phyloP scores from a whole-genome alignment of 2,329 filamentous ascomycete genomes.

The Cladorrhinum sp. region DNA sequence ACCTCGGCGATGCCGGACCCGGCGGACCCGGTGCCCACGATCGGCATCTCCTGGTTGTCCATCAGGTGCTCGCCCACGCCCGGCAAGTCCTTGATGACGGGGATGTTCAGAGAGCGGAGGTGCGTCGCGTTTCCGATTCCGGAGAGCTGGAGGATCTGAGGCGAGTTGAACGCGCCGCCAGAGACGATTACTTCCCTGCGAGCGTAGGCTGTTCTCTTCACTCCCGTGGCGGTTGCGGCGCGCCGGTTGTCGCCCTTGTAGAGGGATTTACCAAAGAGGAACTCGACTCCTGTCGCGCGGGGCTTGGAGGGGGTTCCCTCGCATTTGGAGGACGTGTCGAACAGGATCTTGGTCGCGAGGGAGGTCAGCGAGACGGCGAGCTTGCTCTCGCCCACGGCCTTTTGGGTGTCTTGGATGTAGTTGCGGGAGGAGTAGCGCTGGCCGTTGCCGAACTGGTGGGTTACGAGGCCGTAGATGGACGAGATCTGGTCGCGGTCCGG shows the following conservation, averaged over 20 bases:
- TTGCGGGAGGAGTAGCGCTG: slow-evolving; percentile 30
- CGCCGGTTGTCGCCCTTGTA: slow-evolving; percentile 34
- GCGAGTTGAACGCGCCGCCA: slow-evolving; percentile 49
- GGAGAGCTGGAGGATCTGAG: slow-evolving; percentile 50
- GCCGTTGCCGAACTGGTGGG: slow-evolving; percentile 31
- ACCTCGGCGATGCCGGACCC: slow-evolving; percentile 24
- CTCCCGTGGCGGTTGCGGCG: slow-evolving; percentile 32
- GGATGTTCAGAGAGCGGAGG: slow-evolving; percentile 44
- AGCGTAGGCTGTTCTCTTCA: slow-evolving; percentile 27
- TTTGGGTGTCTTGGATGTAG: slow-evolving; percentile 28
- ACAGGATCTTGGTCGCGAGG: slow-evolving; percentile 38
- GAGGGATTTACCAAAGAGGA: slow-evolving; percentile 33
- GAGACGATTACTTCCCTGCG: slow-evolving; percentile 48
- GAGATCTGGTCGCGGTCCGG: slow-evolving; percentile 23
- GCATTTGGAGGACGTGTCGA: slow-evolving; percentile 34
- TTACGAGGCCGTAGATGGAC: slow-evolving; percentile 26
- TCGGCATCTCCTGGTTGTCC: slow-evolving; percentile 42
- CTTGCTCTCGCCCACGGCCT: slow-evolving; percentile 20
- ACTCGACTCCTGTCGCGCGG: slow-evolving; percentile 35
- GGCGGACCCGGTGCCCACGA: slow-evolving; percentile 30
- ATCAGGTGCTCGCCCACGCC: slow-evolving; percentile 51
- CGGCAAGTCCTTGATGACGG: slow-evolving; percentile 42
- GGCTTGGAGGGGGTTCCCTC: slow-evolving; percentile 15
- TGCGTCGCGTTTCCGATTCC: slow-evolving; percentile 45
- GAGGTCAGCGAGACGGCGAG: slow-evolving; percentile 30